Evolutionary conservation across 352 stramenopile genomes (phyloP), one percentile per base, ranked within the genome.

Genomic region (Elongisporangium prolatum): DNA sequence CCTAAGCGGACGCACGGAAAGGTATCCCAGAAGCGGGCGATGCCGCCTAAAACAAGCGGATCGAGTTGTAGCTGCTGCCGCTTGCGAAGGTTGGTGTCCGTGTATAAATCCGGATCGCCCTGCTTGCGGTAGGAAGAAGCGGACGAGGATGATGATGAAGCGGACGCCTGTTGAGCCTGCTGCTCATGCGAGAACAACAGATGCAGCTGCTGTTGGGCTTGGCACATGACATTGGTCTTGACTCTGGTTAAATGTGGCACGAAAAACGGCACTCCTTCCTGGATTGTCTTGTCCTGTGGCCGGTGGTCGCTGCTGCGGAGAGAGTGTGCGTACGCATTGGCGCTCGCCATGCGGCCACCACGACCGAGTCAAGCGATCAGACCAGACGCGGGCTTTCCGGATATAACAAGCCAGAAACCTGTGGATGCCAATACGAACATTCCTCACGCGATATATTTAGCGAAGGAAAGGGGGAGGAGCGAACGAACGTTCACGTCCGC

Each of bases 11-110:
- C 68, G 22, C 63, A 64, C 0, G 75, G 67, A 56, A 93, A 93
- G 9, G 83, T 93, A 4, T 80, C 78, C 83, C 83, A 93, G 64
- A 88, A 93, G 6, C 77, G 78, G 3, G 58, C 57, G 56, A 93
- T 84, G 3, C 67, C 69, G 1, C 69, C 69, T 8, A 84, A 56
- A 11, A 93, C 75, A 10, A 63, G 61, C 1, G 61, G 64, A 48
- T 90, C 67, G 24, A 81, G 57, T 60, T 77, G 73, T 3, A 93
- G 61, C 18, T 76, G 69, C 55, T 86, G 67, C 1, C 83, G 79
- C 53, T 77, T 77, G 20, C 60, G 56, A 1, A 91, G 52, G 61
- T 93, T 93, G 47, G 87, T 77, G 48, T 81, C 74, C 18, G 75
- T 84, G 67, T 93, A 89, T n/a, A 88, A 48, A 28, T 65, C 68